A percentile compares a stretch with the other conserved stretches of the same genome.
These are phyloP conservation scores for Brettanomyces nanus DNA, from an alignment of 805 yeast genomes.

Conservation along the genomic window DNA sequence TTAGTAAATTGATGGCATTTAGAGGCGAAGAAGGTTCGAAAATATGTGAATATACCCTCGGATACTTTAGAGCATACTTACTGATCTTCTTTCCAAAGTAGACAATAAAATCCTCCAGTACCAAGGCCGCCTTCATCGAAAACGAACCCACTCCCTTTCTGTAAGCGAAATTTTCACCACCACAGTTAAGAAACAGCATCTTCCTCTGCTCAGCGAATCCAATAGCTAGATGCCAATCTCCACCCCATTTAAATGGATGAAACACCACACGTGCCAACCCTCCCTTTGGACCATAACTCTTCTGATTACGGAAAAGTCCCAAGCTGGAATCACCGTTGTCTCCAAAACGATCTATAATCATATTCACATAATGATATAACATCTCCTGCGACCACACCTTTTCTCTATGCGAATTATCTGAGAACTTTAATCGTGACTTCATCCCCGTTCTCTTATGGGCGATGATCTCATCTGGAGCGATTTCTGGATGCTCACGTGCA, in stretches of 20 bases:
- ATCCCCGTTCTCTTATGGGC: slow-evolving; percentile 19
- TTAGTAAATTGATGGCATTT: slow-evolving; percentile 23
- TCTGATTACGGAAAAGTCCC: slow-evolving; percentile 17
- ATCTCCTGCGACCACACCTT: slow-evolving; percentile 23
- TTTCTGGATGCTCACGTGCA: slow-evolving; percentile 16
- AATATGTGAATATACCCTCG: slow-evolving; percentile 14
- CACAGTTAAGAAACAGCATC: slow-evolving; percentile 23
- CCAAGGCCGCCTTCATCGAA: slow-evolving; percentile 18
- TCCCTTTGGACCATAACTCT: slow-evolving; percentile 22
- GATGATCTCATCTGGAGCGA: slow-evolving; percentile 20
- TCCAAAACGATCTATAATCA: slow-evolving; percentile 20
- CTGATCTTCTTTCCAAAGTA: slow-evolving; percentile 21
- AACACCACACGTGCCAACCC: slow-evolving; percentile 16
- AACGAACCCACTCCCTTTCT: slow-evolving; percentile 9
- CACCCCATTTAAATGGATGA: slow-evolving; percentile 25
- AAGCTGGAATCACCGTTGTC: slow-evolving; percentile 5
- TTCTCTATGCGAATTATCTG: slow-evolving; percentile 22
- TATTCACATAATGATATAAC: slow-evolving; percentile 23
- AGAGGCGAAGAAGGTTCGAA: slow-evolving; percentile 19
- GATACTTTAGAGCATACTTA: slow-evolving; percentile 21
- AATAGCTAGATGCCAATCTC: slow-evolving; percentile 27
- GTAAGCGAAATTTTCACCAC: slow-evolving; percentile 6
- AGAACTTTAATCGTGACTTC: slow-evolving; percentile 17
- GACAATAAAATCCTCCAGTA: slow-evolving; percentile 20
- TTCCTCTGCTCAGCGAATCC: slow-evolving; percentile 19